Base-by-base conservation (phyloP, 352 stramenopile species). In the Aphanomyces stellatus region DNA sequence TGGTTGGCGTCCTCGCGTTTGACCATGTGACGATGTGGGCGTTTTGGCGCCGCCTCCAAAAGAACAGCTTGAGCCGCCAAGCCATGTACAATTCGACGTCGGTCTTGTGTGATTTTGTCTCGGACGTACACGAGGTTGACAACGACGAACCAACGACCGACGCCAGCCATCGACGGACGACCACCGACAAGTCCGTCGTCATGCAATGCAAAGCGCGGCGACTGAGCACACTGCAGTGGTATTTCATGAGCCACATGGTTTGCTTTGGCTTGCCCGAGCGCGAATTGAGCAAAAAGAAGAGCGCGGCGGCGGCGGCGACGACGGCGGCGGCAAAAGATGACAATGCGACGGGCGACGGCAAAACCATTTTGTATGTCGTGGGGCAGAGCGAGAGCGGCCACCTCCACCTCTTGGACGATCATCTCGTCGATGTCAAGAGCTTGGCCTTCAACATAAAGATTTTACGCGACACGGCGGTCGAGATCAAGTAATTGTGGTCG, bases 391-490 rank as follows among this genome's bases (percentile, higher is more conserved):
- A 51, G 31, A 51, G 28, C 30, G 28, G 34, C 8, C 60, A 67
- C n/a, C 37, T 67, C n/a, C 60, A 67, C 30, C 49, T 67, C 22
- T 30, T 67, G 15, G 60, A 67, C 49, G 60, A 67, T 24, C 30
- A 60, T 28, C 60, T 67, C 41, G 30, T 33, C 0, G 60, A 67
- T n/a, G 60, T 67, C 31, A 67, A 56, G 34, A 57, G 34, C 43
- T 27, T 67, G 1, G 60, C 48, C 2, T 57, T 57, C 60, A 67
- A 57, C 49, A 67, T 67, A 19, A 67, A 67, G 28, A 51, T 67
- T 10, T 27, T 67, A 10, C 48, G 48, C n/a, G 30, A 67, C 30
- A 55, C 43, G 30, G 28, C 33, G 1, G 24, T 65, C 5, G 33
- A 28, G 7, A 53, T 65, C 30, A 25, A 46, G 7, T 65, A 65